Evolutionary conservation across 208 protist species (phyloP).

Genomic region (Acanthamoeba divionensis): DNA sequence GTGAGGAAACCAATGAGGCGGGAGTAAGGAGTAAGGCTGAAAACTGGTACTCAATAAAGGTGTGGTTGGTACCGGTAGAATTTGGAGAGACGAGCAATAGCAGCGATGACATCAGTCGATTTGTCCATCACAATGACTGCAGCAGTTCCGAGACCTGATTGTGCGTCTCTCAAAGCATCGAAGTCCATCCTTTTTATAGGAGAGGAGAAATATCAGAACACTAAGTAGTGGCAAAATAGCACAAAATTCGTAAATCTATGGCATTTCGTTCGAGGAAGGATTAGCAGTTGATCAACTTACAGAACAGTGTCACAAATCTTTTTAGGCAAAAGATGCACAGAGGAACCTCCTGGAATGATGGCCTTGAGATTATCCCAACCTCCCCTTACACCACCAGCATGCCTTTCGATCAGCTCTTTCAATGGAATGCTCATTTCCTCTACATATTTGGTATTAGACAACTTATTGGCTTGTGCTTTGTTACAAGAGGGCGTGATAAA

Average conservation of each 20-base stretch:
- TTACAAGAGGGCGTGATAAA: no score
- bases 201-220: neutral
- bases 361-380: constrained; percentile 97
- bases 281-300: constrained; percentile 8
- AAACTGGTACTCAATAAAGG: neutral
- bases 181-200: constrained; percentile 92
- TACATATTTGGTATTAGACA: constrained; percentile 11
- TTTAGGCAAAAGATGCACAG: constrained; percentile 94
- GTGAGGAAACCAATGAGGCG: neutral
- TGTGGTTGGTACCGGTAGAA: constrained; percentile 95
- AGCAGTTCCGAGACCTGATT: constrained; percentile 96
- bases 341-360: constrained; percentile 96
- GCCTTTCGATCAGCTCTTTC: constrained; percentile 94
- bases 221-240: neutral
- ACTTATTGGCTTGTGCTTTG: neutral
- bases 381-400: constrained; percentile 94
- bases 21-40: no score
- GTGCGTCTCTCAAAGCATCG: constrained; percentile 90
- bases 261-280: neutral
- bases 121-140: constrained; percentile 99
- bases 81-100: constrained; percentile 92
- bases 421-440: constrained; percentile 98
- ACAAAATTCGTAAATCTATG: neutral
- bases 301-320: constrained; percentile 92
- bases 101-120: constrained; percentile 90